Conservation (phyloP, 352 stramenopile species). For the Phytophthora idaei region DNA sequence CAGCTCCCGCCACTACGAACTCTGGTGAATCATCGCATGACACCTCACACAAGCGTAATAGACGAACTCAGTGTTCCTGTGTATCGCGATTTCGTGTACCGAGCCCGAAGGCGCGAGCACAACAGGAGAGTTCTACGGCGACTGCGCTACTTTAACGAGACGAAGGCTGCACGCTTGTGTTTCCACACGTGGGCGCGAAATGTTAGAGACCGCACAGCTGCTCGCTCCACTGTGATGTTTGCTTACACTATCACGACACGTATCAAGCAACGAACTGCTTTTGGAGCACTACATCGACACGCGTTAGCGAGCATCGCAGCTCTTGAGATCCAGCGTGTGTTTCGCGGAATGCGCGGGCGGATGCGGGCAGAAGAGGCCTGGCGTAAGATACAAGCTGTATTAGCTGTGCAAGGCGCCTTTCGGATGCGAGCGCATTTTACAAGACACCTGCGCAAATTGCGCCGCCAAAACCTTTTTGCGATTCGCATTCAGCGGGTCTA, state of each 20-base stretch:
- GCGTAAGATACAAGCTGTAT: conserved; percentile 50
- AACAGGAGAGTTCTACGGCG: conserved; percentile 55
- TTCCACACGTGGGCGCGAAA: conserved; percentile 49
- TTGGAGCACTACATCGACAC: conserved; percentile 42
- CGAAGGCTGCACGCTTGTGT: conserved; percentile 42
- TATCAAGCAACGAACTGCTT: conserved; percentile 44
- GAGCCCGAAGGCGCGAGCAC: conserved; percentile 51
- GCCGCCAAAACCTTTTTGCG: conserved; percentile 46
- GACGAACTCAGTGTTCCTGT: conserved; percentile 62
- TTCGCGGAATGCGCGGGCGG: conserved; percentile 52
- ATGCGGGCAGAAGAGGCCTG: conserved; percentile 37
- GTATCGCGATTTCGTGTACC: conserved; percentile 60
- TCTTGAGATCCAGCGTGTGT: conserved; percentile 67
- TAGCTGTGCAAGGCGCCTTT: conserved; percentile 68
- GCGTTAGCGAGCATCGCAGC: conserved; percentile 58
- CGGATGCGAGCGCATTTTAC: conserved; percentile 70
- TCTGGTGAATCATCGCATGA: conserved; percentile 44
- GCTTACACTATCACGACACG: conserved; percentile 39
- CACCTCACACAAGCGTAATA: conserved; percentile 51
- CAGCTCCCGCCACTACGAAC: conserved; percentile 48
- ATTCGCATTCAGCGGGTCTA: conserved; percentile 71
- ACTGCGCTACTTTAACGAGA: conserved; percentile 58
- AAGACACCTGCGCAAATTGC: conserved; percentile 46
- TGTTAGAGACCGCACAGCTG: conserved; percentile 40
- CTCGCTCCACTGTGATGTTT: conserved; percentile 36